Evolutionary conservation across 176 grass and related monocot species (phyloP).

Genomic region (Aegilops bicornis): DNA sequence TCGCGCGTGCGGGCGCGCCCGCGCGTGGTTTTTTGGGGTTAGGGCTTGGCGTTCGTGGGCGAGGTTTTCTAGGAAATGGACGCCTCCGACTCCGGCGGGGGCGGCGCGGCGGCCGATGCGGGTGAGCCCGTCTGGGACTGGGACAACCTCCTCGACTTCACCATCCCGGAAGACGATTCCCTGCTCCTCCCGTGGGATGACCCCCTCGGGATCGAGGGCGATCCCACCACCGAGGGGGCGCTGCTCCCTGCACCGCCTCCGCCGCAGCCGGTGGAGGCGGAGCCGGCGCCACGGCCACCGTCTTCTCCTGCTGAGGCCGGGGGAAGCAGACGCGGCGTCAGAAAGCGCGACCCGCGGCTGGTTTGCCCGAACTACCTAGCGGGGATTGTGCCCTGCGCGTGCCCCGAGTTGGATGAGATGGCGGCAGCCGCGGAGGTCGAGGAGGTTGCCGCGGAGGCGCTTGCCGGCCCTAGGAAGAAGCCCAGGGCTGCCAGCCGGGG

Average conservation of each 20-base stretch:
- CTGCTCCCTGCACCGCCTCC: background rate
- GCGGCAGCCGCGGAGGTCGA: conserved; percentile 46
- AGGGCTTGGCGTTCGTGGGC: background rate
- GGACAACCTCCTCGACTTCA: conserved; percentile 76
- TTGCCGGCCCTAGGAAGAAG: conserved; percentile 43
- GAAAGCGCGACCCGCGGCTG: conserved; percentile 88
- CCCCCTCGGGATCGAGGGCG: background rate
- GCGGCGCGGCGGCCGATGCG: conserved; percentile 19
- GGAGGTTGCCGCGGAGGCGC: conserved; percentile 43
- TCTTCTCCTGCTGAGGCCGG: background rate
- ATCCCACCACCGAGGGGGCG: conserved; percentile 7
- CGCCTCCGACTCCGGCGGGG: conserved; percentile 27
- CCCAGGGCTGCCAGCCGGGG: conserved; percentile 39
- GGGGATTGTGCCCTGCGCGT: conserved; percentile 80
- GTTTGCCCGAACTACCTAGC: conserved; percentile 94
- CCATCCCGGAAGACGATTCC: conserved; percentile 50
- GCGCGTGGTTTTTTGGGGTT: background rate
- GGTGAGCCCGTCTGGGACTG: conserved; percentile 59
- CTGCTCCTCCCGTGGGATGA: conserved; percentile 55
- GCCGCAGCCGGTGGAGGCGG: background rate
- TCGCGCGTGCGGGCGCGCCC: background rate
- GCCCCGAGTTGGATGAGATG: conserved; percentile 88
- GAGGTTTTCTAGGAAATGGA: conserved; percentile 33
- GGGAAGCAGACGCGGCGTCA: conserved; percentile 45
- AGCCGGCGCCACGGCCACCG: background rate